Percentiles rank a stretch among this genome's conserved stretches.
These are phyloP conservation scores for Ustilaginoidea virens DNA, from an alignment of 2,329 filamentous ascomycete species.

Conservation along the genomic window DNA sequence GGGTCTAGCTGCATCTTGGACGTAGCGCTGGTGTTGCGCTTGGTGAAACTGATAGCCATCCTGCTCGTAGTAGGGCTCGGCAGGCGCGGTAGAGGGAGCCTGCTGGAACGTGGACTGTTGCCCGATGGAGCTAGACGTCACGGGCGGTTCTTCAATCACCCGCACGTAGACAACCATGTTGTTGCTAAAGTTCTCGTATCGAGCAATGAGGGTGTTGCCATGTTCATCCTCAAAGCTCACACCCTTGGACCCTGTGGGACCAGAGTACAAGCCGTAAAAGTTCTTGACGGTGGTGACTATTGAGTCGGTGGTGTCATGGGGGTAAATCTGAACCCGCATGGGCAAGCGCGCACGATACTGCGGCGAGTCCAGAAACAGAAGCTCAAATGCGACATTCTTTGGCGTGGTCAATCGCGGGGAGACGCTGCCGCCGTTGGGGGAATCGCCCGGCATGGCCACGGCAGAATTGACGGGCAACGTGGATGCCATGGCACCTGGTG, in stretches of 20 bases:
- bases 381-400: constrained; percentile 68
- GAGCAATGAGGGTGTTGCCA: constrained; percentile 81
- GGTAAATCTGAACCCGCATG: constrained; percentile 83
- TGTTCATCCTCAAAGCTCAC: constrained; percentile 90
- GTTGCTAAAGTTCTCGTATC: constrained; percentile 88
- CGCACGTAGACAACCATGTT: constrained; percentile 90
- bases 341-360: constrained; percentile 60
- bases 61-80: constrained; percentile 39
- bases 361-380: constrained; percentile 52
- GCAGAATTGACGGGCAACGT: constrained; percentile 26
- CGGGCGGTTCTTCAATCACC: constrained; percentile 49
- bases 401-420: constrained; percentile 31
- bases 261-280: constrained; percentile 91
- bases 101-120: constrained; percentile 27
- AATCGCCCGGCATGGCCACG: constrained; percentile 17
- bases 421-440: constrained; percentile 26
- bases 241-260: constrained; percentile 51
- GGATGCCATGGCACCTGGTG: constrained; percentile 25
- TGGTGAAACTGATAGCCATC: constrained; percentile 24
- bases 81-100: constrained; percentile 26
- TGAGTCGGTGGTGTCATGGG: constrained; percentile 91
- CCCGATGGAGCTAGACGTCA: constrained; percentile 31
- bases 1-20: constrained; percentile 49
- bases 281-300: constrained; percentile 98
- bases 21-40: constrained; percentile 33